Evolutionary conservation across 2,329 filamentous ascomycete genomes (phyloP).

Genomic region (Chrysosporium keratinophilum): DNA sequence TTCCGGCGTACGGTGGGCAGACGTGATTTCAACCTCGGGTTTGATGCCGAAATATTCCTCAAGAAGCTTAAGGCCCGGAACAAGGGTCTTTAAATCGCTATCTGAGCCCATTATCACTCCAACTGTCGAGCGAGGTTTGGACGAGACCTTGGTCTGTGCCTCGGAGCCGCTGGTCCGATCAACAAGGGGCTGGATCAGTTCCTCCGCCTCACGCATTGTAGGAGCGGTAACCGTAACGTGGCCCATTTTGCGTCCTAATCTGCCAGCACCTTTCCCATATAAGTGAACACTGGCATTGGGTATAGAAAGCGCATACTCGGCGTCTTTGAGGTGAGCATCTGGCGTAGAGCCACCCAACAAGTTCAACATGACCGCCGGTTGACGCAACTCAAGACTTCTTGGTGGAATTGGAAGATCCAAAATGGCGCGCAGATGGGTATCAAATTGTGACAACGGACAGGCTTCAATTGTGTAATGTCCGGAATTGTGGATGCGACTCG

Average conservation of each 20-base stretch:
- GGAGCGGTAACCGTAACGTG: conserved; percentile 74
- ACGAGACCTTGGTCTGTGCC: conserved; percentile 19
- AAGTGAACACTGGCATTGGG: conserved; percentile 62
- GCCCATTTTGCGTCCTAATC: conserved; percentile 86
- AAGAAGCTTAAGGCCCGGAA: conserved; percentile 37
- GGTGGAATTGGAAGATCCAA: conserved; percentile 56
- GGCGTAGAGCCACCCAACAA: conserved; percentile 49
- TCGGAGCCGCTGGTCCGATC: conserved; percentile 57
- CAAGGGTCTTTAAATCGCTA: conserved; percentile 37
- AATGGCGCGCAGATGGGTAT: conserved; percentile 78
- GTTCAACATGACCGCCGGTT: conserved; percentile 46
- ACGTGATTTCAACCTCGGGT: conserved; percentile 39
- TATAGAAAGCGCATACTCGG: conserved; percentile 46
- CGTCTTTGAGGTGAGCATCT: conserved; percentile 51
- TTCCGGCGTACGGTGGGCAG: conserved; percentile 57
- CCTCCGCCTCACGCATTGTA: conserved; percentile 57
- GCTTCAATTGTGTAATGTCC: conserved; percentile 95
- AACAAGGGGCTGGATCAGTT: conserved; percentile 59
- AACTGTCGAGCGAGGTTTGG: conserved; percentile 27
- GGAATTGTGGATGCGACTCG: conserved; percentile 76
- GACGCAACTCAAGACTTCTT: conserved; percentile 37
- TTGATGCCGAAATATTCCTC: conserved; percentile 35
- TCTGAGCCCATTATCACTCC: conserved; percentile 43
- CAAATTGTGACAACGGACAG: conserved; percentile 80
- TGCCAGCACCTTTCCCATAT: conserved; percentile 78